Base-by-base conservation (phyloP, 2,329 filamentous ascomycete genomes). In the Nemania abortiva region DNA sequence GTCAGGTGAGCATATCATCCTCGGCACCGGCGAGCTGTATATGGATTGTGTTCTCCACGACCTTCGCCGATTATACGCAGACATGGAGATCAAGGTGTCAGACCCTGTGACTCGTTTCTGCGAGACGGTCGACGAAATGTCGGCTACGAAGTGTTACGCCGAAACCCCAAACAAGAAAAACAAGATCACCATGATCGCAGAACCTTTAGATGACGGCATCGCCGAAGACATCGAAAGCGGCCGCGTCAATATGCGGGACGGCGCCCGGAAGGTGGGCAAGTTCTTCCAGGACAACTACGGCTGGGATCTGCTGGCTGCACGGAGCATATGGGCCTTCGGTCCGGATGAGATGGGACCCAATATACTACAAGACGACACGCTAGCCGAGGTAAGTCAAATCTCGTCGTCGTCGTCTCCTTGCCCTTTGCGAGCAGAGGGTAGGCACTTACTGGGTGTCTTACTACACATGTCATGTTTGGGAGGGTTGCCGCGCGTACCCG, bases 121-220 rank as follows among this genome's bases (percentile, higher is more conserved):
- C 82, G 96, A 99, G 83, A 99, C 96, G 0, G 95, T 98, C 29
- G 94, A 97, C 45, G 96, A 99, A 80, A 97, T 96, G 74, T 98
- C 94, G 20, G 95, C 95, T 22, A 98, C 97, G 68, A 98, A 98
- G 82, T 99, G 96, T 83, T 99, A 98, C 80, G 95, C 96, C 24
- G 90, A 97, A 74, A 98, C 96, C 2, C 96, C 96, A 1, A 99
- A 99, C 84, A 99, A 99, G 84, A 98, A 98, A 85, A 99, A 99
- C 84, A 97, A 97, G 81, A 92, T 99, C 76, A 98, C 96, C 42
- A 98, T 99, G 93, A 92, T 98, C 66, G 96, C 96, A 3, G 96
- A 99, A 80, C 95, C 96, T 39, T 84, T 99, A 15, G 96, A 99
- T 74, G 92, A 97, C 75, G 96, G 96, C 18, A 97, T 99, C 71